Evolutionary conservation across 2,329 filamentous ascomycete genomes (phyloP).

Genomic region (Juglanconis sp.): DNA sequence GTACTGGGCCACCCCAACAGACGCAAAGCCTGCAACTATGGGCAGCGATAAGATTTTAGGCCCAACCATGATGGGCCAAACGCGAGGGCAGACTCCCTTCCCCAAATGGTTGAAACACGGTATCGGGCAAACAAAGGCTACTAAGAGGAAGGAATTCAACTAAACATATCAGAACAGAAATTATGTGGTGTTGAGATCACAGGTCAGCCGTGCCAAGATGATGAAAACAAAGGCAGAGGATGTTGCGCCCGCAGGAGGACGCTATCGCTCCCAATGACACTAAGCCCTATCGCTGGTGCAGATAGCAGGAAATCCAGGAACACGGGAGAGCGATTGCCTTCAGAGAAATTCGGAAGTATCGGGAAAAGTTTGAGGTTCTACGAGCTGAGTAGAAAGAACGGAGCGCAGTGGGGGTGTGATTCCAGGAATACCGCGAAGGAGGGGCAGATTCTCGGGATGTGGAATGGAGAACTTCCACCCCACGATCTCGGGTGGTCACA

Average conservation of each 20-base stretch:
- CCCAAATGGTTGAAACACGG: conserved; percentile 1
- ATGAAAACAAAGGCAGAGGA: background rate
- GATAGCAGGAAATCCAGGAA: background rate
- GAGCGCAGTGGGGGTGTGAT: background rate
- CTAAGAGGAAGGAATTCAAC: background rate
- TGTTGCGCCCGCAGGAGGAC: background rate
- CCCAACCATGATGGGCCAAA: conserved; percentile 27
- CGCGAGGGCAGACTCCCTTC: conserved; percentile 1
- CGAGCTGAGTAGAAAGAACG: background rate
- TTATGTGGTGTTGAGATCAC: background rate
- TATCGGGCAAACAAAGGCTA: background rate
- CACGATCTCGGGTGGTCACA: background rate
- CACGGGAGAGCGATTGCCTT: background rate
- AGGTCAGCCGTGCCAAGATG: conserved; percentile 2
- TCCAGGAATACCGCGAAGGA: background rate
- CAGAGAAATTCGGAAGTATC: no score
- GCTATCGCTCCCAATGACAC: background rate
- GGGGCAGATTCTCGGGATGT: background rate
- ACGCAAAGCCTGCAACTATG: conserved; percentile 26
- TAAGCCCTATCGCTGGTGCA: no score
- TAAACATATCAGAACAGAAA: background rate
- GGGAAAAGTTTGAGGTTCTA: background rate
- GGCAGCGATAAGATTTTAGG: conserved; percentile 26
- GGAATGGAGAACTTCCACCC: background rate
- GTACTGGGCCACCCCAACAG: conserved; percentile 38